Conservation (phyloP, 2,329 filamentous ascomycete genomes). For the Beauveria caledonica region DNA sequence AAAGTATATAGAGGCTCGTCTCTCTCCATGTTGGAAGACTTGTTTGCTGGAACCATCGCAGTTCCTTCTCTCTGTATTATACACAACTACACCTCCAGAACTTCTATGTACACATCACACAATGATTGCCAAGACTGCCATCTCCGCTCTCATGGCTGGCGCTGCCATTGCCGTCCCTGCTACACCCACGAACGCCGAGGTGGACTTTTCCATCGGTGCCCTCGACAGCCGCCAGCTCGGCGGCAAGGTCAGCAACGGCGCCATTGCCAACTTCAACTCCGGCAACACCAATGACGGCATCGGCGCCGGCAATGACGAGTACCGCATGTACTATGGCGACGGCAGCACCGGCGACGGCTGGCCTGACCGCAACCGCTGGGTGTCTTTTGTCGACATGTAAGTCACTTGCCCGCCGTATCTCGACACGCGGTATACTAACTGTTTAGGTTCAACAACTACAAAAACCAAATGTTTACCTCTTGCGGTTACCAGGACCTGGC, state of each 20-base stretch:
- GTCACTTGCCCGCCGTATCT: background rate
- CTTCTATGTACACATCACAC: background rate
- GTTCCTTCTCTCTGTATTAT: background rate
- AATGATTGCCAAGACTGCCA: conserved; percentile 7
- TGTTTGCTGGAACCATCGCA: background rate
- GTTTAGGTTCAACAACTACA: conserved; percentile 21
- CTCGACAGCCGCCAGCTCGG: conserved; percentile 8
- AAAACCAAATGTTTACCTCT: conserved; percentile 17
- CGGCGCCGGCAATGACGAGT: conserved; percentile 20
- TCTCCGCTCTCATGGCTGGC: conserved; percentile 6
- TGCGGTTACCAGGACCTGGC: conserved; percentile 11
- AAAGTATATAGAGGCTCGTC: background rate
- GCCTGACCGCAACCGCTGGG: conserved; percentile 22
- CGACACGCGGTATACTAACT: background rate
- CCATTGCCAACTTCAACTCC: conserved; percentile 11
- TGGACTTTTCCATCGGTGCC: background rate
- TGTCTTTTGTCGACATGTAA: conserved; percentile 22
- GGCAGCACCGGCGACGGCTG: conserved; percentile 23
- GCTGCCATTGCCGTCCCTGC: background rate
- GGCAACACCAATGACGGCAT: conserved; percentile 13
- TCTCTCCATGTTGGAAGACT: background rate
- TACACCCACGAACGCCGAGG: background rate
- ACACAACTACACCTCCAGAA: background rate
- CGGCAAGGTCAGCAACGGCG: conserved; percentile 9
- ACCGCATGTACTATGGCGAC: conserved; percentile 23